phyloP scores from a whole-genome alignment of 768 basidiomycete genomes.

The Pulveroboletus sp. region DNA sequence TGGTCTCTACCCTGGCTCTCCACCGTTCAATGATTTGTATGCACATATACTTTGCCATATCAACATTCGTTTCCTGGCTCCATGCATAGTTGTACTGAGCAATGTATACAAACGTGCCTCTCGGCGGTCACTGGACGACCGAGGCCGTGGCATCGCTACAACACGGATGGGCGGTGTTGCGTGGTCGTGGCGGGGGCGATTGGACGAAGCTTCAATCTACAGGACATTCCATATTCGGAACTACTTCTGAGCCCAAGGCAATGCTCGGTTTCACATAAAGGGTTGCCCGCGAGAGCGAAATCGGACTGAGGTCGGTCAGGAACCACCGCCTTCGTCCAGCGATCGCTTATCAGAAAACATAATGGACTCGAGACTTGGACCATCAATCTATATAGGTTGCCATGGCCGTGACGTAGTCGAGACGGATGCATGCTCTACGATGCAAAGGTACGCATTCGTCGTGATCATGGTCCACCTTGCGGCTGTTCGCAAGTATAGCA shows the following conservation, averaged over 20 bases:
- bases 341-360: constrained; percentile 11
- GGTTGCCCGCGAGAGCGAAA: neutral
- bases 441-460: constrained; percentile 28
- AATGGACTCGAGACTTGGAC: neutral
- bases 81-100: constrained; percentile 8
- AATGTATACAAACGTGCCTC: constrained; percentile 10
- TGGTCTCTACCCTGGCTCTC: constrained; percentile 5
- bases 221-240: constrained; percentile 27
- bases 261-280: constrained; percentile 15
- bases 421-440: constrained; percentile 18
- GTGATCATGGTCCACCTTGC: constrained; percentile 31
- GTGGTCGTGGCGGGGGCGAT: constrained; percentile 7
- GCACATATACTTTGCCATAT: constrained; percentile 21
- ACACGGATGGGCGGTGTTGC: constrained; percentile 1
- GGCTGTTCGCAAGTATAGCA: constrained; percentile 29
- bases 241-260: constrained; percentile 11
- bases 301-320: constrained; percentile 5
- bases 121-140: constrained; percentile 6
- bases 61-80: constrained; percentile 1
- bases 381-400: constrained; percentile 15
- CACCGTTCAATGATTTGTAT: constrained; percentile 25
- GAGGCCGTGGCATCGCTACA: constrained; percentile 10
- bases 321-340: neutral
- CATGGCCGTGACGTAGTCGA: constrained; percentile 26
- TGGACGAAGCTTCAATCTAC: constrained; percentile 17